A percentile compares a stretch with the other conserved stretches of the same genome.
Conservation (phyloP, 306 rosid species). For the Prosopis cineraria region DNA sequence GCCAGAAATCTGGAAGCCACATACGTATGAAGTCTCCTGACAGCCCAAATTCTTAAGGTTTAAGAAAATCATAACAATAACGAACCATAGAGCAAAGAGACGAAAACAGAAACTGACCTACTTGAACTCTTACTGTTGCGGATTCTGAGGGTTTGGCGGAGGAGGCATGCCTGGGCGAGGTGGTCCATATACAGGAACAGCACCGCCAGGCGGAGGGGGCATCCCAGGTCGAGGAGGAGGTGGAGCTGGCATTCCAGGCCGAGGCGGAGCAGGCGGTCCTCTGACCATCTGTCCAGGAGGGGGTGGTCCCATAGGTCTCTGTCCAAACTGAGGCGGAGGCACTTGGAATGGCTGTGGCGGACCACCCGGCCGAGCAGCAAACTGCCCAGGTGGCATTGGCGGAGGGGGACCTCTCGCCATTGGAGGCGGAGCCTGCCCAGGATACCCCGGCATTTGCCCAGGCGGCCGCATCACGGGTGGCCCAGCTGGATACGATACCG, state of each 20-base stretch:
- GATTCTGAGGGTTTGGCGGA: conserved; percentile 75
- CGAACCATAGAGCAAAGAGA: neutral
- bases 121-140: conserved; percentile 57
- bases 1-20: neutral
- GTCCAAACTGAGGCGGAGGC: conserved; percentile 83
- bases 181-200: conserved; percentile 75
- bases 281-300: conserved; percentile 96
- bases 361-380: conserved; percentile 61
- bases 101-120: conserved; percentile 12
- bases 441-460: conserved; percentile 64
- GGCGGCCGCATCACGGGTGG: conserved; percentile 82
- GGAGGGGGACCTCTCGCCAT: conserved; percentile 72
- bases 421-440: conserved; percentile 66
- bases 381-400: conserved; percentile 68
- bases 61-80: neutral
- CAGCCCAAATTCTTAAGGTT: neutral
- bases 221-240: conserved; percentile 84
- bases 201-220: conserved; percentile 92
- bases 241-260: conserved; percentile 77
- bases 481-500: conserved; percentile 60
- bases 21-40: neutral
- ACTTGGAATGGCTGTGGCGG: conserved; percentile 56
- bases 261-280: conserved; percentile 86
- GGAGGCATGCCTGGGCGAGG: conserved; percentile 90
- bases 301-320: conserved; percentile 96